Evolutionary conservation across 2,329 filamentous ascomycete species (phyloP).

Genomic region (Claviceps fusiformis): DNA sequence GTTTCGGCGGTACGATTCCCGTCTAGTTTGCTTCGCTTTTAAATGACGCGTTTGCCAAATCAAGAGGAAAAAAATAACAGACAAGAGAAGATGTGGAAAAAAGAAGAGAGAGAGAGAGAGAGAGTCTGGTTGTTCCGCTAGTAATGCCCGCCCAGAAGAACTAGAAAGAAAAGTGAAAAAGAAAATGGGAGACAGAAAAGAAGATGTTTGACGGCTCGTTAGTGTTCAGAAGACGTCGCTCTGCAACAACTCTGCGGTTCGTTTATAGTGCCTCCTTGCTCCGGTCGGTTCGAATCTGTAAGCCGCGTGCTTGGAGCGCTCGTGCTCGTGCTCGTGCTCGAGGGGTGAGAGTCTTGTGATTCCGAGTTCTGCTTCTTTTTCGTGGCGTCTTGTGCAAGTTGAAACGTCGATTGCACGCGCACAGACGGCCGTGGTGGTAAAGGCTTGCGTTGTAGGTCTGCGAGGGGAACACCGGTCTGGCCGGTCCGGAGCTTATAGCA

Average conservation of each 20-base stretch:
- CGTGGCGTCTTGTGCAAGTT: not conserved
- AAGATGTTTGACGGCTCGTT: not conserved
- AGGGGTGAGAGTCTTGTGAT: not conserved
- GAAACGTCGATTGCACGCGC: conserved; percentile 12
- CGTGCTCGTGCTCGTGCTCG: not conserved
- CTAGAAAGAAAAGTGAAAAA: not conserved
- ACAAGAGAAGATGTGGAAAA: no score
- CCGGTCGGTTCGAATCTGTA: not conserved
- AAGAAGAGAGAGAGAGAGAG: no score
- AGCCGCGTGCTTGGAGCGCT: not conserved
- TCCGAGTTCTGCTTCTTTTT: not conserved
- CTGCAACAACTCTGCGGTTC: not conserved
- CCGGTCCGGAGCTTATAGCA: conserved; percentile 65
- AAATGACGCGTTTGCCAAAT: not conserved
- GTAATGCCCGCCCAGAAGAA: not conserved
- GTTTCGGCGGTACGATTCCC: not conserved
- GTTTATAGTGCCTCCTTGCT: not conserved
- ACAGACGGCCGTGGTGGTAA: conserved; percentile 13
- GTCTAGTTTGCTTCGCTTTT: not conserved
- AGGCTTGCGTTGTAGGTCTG: conserved; percentile 35
- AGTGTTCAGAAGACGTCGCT: not conserved
- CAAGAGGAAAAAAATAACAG: not conserved
- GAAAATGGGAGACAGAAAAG: no score
- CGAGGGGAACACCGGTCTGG: conserved; percentile 52
- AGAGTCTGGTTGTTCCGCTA: not conserved